A percentile compares a stretch with the other conserved stretches of the same genome.
These are phyloP conservation scores for Drechslera avenae DNA, from an alignment of 2,329 filamentous ascomycete species.

Conservation along the genomic window DNA sequence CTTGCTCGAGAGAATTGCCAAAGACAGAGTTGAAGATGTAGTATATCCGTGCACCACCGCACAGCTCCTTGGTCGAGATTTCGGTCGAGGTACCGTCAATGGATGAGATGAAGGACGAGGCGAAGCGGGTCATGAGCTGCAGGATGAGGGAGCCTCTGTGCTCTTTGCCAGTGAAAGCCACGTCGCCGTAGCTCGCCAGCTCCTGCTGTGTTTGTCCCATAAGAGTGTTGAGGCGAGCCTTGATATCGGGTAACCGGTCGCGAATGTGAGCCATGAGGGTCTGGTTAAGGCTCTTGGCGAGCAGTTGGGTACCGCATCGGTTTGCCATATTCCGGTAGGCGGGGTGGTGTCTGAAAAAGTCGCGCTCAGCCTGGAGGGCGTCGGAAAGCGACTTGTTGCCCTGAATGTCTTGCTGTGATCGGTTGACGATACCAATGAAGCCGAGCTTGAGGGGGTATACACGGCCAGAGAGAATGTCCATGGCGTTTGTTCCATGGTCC, in stretches of 20 bases:
- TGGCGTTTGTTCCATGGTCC: conserved; percentile 97
- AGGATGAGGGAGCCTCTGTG: conserved; percentile 93
- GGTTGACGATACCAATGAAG: conserved; percentile 97
- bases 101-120: conserved; percentile 95
- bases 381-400: conserved; percentile 93
- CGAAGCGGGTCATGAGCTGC: conserved; percentile 97
- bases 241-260: conserved; percentile 95
- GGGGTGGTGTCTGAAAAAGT: conserved; percentile 97
- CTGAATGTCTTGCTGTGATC: conserved; percentile 97
- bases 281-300: conserved; percentile 92
- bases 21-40: conserved; percentile 99
- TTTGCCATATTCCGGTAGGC: conserved; percentile 96
- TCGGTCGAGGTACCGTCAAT: conserved; percentile 98
- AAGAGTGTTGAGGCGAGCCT: conserved; percentile 92
- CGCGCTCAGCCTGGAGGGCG: conserved; percentile 83
- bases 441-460: conserved; percentile 97
- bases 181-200: conserved; percentile 95
- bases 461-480: conserved; percentile 95
- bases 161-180: conserved; percentile 96
- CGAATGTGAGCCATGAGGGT: conserved; percentile 97
- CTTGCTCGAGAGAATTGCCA: conserved; percentile 92
- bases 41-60: conserved; percentile 92
- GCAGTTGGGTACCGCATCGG: conserved; percentile 89
- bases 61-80: conserved; percentile 97
- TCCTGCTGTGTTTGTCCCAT: conserved; percentile 99